Base-by-base conservation (phyloP, 768 basidiomycete genomes). In the Termitomyces sp. region DNA sequence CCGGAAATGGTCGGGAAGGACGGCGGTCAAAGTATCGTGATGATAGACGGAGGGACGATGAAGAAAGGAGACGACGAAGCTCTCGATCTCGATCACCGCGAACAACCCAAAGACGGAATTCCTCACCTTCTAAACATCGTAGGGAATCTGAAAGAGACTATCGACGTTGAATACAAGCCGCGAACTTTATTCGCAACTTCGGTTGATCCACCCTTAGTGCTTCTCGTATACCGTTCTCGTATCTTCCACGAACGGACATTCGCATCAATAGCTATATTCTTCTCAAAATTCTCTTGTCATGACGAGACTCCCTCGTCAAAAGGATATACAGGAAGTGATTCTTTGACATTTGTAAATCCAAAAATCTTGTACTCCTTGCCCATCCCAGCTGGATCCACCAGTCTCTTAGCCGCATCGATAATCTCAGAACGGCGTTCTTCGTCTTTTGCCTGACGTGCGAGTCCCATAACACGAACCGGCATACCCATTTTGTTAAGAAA, bases 401-500 rank as follows among this genome's bases (percentile, higher is more conserved):
- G 73, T 56, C 94, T 71, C 53, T 77, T 68, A 22, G 85, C 89
- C 0, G 84, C 86, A 23, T 76, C 71, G 22, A 71, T 71, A 43
- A 95, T 86, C 3, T 77, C 78, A 2, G 67, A 62, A 58, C 71
- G 72, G 18, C 84, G 73, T 43, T 84, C 84, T 2, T 79, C 72
- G 3, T 73, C 71, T 9, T 66, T 39, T 0, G 86, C 84, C 0
- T 73, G 67, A 11, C 76, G 69, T n/a, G 82, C 71, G 23, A 98
- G 78, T 4, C 73, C 75, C 0, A 83, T 76, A 5, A 92, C 75
- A 1, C 96, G 87, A 16, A 83, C 61, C 13, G 76, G 67, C 2
- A 98, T 66, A 1, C 92, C 94, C 78, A 98, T 88, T 9, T 78
- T 72, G n/a, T 74, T 74, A 36, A 98, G 78, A 75, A 98, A 99